phyloP scores from a whole-genome alignment of 139 green algal genomes.

The Coccomyxa sp. region DNA sequence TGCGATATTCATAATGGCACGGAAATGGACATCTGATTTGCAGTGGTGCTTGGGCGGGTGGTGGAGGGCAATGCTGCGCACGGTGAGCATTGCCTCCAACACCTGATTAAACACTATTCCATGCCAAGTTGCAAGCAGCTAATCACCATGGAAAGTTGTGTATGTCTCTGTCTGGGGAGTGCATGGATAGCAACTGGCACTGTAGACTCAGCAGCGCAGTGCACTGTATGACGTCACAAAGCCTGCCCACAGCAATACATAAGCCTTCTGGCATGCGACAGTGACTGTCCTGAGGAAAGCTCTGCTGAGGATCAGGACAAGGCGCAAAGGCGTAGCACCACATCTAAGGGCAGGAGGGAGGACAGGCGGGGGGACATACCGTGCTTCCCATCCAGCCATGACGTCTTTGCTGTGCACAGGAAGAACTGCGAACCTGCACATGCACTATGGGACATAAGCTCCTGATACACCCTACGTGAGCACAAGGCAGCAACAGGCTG shows the following conservation, averaged over 20 bases:
- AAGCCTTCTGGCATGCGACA: neutral
- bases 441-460: neutral
- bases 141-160: no score
- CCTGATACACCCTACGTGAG: neutral
- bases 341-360: neutral
- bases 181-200: no score
- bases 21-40: no score
- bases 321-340: neutral
- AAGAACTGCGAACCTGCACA: constrained; percentile 65
- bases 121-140: no score
- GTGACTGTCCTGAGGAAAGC: neutral
- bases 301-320: neutral
- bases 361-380: constrained; percentile 27
- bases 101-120: no score
- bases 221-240: neutral
- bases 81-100: no score
- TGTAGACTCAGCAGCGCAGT: no score
- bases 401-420: constrained; percentile 57
- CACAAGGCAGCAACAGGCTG: neutral
- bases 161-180: no score
- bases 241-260: neutral
- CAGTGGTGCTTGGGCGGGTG: no score
- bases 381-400: constrained; percentile 81
- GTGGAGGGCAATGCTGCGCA: no score
- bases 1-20: no score